These are phyloP conservation scores for Agaricus blazei DNA, from an alignment of 768 basidiomycete species.

Conservation along the genomic window DNA sequence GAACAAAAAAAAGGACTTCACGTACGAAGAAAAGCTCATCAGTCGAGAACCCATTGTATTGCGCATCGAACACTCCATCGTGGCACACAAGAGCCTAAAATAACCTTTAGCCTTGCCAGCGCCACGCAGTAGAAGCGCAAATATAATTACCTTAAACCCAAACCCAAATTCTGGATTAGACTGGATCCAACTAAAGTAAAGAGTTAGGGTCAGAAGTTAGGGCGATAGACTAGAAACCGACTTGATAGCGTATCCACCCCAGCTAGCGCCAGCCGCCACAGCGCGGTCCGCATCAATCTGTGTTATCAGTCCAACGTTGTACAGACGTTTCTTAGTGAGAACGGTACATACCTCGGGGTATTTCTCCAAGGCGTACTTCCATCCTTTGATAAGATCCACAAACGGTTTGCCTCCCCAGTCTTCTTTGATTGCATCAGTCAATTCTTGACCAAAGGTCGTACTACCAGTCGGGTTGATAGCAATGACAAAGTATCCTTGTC, in stretches of 20 bases:
- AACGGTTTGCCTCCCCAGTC: slow-evolving; percentile 90
- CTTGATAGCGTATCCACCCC: slow-evolving; percentile 90
- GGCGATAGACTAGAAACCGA: slow-evolving; percentile 23
- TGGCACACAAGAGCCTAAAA: slow-evolving; percentile 74
- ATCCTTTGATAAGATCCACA: slow-evolving; percentile 68
- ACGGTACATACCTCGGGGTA: slow-evolving; percentile 58
- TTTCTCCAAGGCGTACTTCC: slow-evolving; percentile 60
- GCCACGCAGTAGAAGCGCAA: no score
- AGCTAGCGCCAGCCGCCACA: slow-evolving; percentile 78
- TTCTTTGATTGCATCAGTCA: slow-evolving; percentile 74
- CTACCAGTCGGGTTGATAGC: slow-evolving; percentile 93
- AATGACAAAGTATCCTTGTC: slow-evolving; percentile 85
- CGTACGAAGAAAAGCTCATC: slow-evolving; percentile 90
- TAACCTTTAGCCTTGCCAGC: no score
- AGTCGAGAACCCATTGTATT: slow-evolving; percentile 80
- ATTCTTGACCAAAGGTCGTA: slow-evolving; percentile 42
- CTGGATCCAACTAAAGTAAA: slow-evolving; percentile 76
- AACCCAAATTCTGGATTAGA: slow-evolving; percentile 87
- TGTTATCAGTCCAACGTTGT: neutral
- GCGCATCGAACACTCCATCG: slow-evolving; percentile 86
- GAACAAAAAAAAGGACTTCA: slow-evolving; percentile 8
- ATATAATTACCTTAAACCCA: slow-evolving; percentile 60
- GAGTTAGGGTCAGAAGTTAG: neutral
- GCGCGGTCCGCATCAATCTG: slow-evolving; percentile 68
- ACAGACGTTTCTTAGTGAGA: neutral